Base-by-base conservation (phyloP, 2,329 filamentous ascomycete species). In the Aureobasidium sp. region DNA sequence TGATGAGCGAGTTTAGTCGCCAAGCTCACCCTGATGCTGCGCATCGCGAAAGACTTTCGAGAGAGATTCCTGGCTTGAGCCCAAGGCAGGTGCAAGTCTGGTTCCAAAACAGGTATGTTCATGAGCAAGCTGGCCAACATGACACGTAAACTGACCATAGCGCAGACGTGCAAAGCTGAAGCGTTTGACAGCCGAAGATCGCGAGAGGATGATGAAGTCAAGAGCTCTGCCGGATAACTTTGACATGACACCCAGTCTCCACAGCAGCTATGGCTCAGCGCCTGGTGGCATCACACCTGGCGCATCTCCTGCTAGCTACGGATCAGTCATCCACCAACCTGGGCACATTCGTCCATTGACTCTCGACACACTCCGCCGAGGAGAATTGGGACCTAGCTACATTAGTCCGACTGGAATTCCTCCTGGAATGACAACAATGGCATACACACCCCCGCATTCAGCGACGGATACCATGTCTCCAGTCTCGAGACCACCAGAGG, bases 1-100 rank as follows among this genome's bases (percentile, higher is more conserved):
- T 97, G 62, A 96, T 96, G 91, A 96, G 90, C 75, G 92, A 97
- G 73, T 97, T 97, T 71, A 89, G 91, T 62, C 91, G 94, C 69
- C 91, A 97, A 72, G 90, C 92, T 27, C 92, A 97, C 72, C 92
- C 92, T 8, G 92, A 97, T 76, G 92, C 92, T 44, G 89, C 90
- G 51, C 91, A 96, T 74, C 83, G 92, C 65, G 92, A 96, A 73
- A 83, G 91, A 51, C 80, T 97, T 41, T 93, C 92, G 4, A 82
- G 88, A 65, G 91, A 97, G 73, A 97, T 97, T 49, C 92, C 93
- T 36, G 93, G 92, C 0, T 77, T 97, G 53, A 96, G 90, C 69
- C 90, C 92, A 41, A 85, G 92, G 64, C 92, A 97, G 73, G 93
- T 97, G 27, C 92, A 97, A 75, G 92, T 97, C 55, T 97, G 92